Conservation (phyloP, 768 basidiomycete species). For the Amanita pallidorosea region DNA sequence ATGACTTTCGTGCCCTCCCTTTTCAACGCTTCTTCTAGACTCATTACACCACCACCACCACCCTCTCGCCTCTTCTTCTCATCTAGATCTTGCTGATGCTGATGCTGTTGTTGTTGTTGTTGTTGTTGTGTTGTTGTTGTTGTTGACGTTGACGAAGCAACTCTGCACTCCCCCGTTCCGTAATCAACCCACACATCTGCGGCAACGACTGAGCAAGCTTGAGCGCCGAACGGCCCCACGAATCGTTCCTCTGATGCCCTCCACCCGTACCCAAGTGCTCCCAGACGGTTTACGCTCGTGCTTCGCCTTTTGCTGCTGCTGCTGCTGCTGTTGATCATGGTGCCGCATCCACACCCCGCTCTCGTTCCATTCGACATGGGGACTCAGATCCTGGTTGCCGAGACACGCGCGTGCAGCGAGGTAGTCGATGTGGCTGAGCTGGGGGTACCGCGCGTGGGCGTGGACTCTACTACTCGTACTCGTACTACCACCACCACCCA, state of each 20-base stretch:
- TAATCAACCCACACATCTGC: slow-evolving; percentile 15
- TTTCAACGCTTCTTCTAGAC: slow-evolving; percentile 29
- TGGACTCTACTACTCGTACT: no score
- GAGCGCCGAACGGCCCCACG: slow-evolving; percentile 30
- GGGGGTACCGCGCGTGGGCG: slow-evolving; percentile 9
- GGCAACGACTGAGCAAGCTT: slow-evolving; percentile 27
- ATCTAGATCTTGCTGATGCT: not conserved
- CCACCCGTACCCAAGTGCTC: not conserved
- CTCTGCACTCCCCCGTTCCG: not conserved
- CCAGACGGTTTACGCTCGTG: slow-evolving; percentile 3
- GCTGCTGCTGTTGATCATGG: not conserved
- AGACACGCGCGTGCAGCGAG: slow-evolving; percentile 58
- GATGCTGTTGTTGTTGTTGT: slow-evolving; percentile 6
- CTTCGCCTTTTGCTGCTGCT: not conserved
- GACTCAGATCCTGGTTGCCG: slow-evolving; percentile 50
- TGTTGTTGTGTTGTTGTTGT: slow-evolving; percentile 8
- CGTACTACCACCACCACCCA: no score
- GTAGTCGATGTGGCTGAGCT: slow-evolving; percentile 37
- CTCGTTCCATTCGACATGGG: slow-evolving; percentile 19
- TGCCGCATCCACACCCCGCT: not conserved
- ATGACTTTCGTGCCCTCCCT: slow-evolving; percentile 30
- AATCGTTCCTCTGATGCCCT: slow-evolving; percentile 26
- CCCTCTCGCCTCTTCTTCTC: no score
- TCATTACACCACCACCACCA: not conserved
- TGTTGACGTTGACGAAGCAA: slow-evolving; percentile 12